Evolutionary conservation across 805 yeast genomes (phyloP).

Genomic region (Candida tammaniensis): DNA sequence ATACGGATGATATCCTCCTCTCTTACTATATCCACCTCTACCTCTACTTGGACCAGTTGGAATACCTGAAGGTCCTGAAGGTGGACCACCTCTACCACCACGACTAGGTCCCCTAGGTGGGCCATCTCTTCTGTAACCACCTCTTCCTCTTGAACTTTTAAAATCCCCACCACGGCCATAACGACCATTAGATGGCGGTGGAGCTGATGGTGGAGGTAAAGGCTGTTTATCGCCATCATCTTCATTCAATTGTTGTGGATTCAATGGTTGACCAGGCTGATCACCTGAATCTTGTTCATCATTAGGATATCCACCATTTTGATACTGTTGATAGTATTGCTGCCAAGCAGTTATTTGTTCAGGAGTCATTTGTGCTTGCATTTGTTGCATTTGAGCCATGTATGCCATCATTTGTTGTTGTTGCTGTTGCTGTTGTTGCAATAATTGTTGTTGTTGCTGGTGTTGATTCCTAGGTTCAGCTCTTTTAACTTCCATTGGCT

Average conservation of each 20-base stretch:
- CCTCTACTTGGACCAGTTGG: slow-evolving; percentile 18
- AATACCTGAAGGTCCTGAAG: slow-evolving; percentile 28
- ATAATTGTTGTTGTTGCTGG: slow-evolving; percentile 35
- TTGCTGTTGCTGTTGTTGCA: slow-evolving; percentile 26
- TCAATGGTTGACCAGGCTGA: slow-evolving; percentile 40
- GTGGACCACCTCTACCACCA: slow-evolving; percentile 32
- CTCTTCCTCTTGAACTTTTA: slow-evolving; percentile 10
- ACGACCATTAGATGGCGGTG: slow-evolving; percentile 11
- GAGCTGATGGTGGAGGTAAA: slow-evolving; percentile 12
- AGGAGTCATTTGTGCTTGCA: slow-evolving; percentile 56
- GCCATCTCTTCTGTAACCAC: slow-evolving; percentile 14
- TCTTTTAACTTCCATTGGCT: slow-evolving; percentile 77
- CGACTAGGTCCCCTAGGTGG: slow-evolving; percentile 50
- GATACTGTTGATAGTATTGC: slow-evolving; percentile 63
- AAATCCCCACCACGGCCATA: slow-evolving; percentile 13
- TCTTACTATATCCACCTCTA: slow-evolving; percentile 23
- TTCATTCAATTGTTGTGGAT: slow-evolving; percentile 38
- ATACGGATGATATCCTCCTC: slow-evolving; percentile 46
- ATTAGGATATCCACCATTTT: slow-evolving; percentile 31
- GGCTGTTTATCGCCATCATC: slow-evolving; percentile 23
- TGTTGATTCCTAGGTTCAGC: slow-evolving; percentile 82
- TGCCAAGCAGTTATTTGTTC: slow-evolving; percentile 65
- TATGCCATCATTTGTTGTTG: slow-evolving; percentile 15
- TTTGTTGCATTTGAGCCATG: slow-evolving; percentile 21
- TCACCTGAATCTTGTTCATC: slow-evolving; percentile 20